Evolutionary conservation across 2,329 filamentous ascomycete genomes (phyloP).

Genomic region (Ambrosiella xylebori): DNA sequence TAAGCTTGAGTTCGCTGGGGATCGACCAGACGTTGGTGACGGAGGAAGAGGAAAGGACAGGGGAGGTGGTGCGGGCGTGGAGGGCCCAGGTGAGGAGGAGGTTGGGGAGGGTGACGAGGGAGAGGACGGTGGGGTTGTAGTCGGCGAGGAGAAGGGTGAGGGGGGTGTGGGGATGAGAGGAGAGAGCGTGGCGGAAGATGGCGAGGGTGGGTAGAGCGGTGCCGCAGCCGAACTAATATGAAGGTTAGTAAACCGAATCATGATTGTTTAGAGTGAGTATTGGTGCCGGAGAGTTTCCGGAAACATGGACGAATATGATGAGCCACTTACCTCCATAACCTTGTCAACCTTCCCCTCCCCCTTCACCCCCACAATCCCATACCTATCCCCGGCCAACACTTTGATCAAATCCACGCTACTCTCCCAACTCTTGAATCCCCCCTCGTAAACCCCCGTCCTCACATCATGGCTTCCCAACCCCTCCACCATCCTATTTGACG

Average conservation of each 20-base stretch:
- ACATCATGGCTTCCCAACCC: conserved; percentile 55
- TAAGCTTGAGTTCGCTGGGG: conserved; percentile 48
- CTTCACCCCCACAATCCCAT: conserved; percentile 18
- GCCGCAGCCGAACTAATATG: conserved; percentile 53
- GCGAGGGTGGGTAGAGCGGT: conserved; percentile 57
- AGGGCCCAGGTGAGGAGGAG: conserved; percentile 53
- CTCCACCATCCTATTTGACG: conserved; percentile 16
- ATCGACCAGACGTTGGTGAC: conserved; percentile 25
- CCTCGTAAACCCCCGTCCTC: conserved; percentile 68
- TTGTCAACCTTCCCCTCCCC: conserved; percentile 21
- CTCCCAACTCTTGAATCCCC: conserved; percentile 82
- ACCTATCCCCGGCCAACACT: conserved; percentile 33
- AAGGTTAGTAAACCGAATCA: conserved; percentile 13
- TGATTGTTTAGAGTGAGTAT: no score
- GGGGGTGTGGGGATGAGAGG: conserved; percentile 14
- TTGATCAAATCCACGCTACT: conserved; percentile 66
- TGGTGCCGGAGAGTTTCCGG: no score
- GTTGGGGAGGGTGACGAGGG: conserved; percentile 66
- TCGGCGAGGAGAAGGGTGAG: conserved; percentile 54
- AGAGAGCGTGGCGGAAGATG: conserved; percentile 44
- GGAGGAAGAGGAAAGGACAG: conserved; percentile 20
- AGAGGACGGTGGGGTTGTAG: conserved; percentile 63
- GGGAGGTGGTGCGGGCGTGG: conserved; percentile 29
- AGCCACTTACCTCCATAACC: conserved; percentile 35
- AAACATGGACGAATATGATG: background rate